These are phyloP conservation scores for Colletotrichum sp. DNA, from an alignment of 2,329 filamentous ascomycete species.

Conservation along the genomic window DNA sequence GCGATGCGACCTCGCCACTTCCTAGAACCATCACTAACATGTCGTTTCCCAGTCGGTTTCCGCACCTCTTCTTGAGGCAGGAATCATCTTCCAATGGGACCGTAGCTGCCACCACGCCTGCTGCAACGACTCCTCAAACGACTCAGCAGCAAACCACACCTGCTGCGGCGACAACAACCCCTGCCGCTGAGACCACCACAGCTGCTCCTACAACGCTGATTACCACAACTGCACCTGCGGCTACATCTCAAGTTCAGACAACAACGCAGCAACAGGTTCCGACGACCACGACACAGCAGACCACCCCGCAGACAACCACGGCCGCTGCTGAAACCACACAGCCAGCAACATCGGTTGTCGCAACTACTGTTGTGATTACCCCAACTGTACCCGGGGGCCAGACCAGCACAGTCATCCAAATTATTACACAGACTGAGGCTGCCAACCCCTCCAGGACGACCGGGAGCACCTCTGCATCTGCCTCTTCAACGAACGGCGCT, in stretches of 20 bases:
- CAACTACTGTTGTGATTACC: constrained; percentile 9
- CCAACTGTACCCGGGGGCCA: constrained; percentile 16
- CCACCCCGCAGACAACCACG: not conserved
- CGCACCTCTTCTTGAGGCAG: constrained; percentile 27
- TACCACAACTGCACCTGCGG: constrained; percentile 19
- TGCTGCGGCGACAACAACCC: not conserved
- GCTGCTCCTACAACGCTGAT: constrained; percentile 17
- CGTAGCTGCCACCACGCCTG: constrained; percentile 9
- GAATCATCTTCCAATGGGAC: constrained; percentile 25
- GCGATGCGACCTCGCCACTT: not conserved
- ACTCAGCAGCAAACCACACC: not conserved
- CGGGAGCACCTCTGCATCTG: constrained; percentile 29
- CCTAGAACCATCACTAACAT: constrained; percentile 29
- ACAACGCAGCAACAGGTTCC: constrained; percentile 14
- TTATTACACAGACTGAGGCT: constrained; percentile 24
- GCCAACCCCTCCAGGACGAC: not conserved
- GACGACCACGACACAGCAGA: not conserved
- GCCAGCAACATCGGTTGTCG: not conserved
- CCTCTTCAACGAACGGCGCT: constrained; percentile 31
- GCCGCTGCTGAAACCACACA: not conserved
- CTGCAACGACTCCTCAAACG: not conserved
- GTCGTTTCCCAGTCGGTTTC: constrained; percentile 26
- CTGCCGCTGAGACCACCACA: constrained; percentile 4
- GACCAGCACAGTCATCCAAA: constrained; percentile 26
- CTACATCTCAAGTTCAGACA: not conserved